phyloP scores from a whole-genome alignment of 2,329 filamentous ascomycete genomes.

The Blumeriella jaapii region DNA sequence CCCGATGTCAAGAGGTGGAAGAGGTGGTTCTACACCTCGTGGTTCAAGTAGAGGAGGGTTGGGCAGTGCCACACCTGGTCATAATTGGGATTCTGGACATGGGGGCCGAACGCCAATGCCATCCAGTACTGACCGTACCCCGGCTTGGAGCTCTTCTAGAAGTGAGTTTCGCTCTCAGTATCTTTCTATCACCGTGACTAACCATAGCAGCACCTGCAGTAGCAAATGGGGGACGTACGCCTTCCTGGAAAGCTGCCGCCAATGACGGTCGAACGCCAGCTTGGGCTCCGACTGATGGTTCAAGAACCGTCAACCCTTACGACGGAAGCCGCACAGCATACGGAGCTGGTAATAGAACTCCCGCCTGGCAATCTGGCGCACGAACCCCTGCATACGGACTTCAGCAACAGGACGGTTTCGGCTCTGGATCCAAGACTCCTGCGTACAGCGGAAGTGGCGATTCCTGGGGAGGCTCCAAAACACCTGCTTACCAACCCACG shows the following conservation, averaged over 20 bases:
- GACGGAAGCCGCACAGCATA: conserved; percentile 62
- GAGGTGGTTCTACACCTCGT: conserved; percentile 33
- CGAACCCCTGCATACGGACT: conserved; percentile 51
- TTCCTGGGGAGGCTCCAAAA: conserved; percentile 49
- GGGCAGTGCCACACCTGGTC: conserved; percentile 33
- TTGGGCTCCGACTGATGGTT: conserved; percentile 49
- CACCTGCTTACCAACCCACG: conserved; percentile 56
- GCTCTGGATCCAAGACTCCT: conserved; percentile 65
- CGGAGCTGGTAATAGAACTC: conserved; percentile 59
- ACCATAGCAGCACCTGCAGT: conserved; percentile 38
- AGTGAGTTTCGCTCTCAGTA: conserved; percentile 39
- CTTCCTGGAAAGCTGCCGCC: conserved; percentile 48
- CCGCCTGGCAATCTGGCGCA: conserved; percentile 67
- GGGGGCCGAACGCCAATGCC: conserved; percentile 59
- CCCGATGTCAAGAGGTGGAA: conserved; percentile 40
- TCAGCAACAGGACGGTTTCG: conserved; percentile 44
- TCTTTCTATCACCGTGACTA: conserved; percentile 6
- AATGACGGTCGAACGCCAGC: conserved; percentile 51
- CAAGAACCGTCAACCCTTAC: conserved; percentile 51
- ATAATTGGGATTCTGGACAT: conserved; percentile 55
- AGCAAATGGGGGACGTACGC: conserved; percentile 47
- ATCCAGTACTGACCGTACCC: conserved; percentile 53
- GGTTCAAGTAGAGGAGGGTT: conserved; percentile 27
- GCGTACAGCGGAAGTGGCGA: conserved; percentile 52
- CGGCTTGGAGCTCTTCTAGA: conserved; percentile 56